Evolutionary conservation across 495 filamentous ascomycete genomes (phyloP).

Genomic region (Bombardia bombarda): DNA sequence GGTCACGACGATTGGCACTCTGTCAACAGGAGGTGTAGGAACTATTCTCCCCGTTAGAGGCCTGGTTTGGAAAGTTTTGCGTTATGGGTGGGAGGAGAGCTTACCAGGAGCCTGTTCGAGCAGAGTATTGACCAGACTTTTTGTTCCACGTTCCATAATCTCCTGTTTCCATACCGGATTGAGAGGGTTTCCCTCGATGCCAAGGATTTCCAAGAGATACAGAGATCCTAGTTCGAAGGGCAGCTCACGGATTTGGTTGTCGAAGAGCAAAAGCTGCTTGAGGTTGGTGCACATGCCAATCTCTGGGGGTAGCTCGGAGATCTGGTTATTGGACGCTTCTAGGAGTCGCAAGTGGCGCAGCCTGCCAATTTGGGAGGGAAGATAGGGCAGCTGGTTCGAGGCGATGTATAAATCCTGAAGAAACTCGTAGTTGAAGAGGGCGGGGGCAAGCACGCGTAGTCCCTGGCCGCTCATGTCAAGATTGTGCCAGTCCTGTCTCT

Average conservation of each 20-base stretch:
- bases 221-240: constrained; percentile 84
- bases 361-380: constrained; percentile 72
- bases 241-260: constrained; percentile 76
- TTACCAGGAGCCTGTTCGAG: constrained; percentile 77
- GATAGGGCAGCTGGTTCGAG: constrained; percentile 71
- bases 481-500: constrained; percentile 79
- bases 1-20: constrained; percentile 38
- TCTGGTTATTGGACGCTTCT: constrained; percentile 80
- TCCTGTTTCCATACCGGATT: constrained; percentile 62
- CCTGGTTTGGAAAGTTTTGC: too few relatives aligned
- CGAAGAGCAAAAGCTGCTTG: constrained; percentile 70
- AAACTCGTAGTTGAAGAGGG: constrained; percentile 79
- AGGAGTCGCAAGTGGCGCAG: constrained; percentile 71
- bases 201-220: constrained; percentile 76
- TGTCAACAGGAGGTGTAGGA: constrained; percentile 55
- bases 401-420: constrained; percentile 84
- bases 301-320: constrained; percentile 78
- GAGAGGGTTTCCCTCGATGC: constrained; percentile 86
- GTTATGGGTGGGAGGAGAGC: constrained; percentile 15
- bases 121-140: constrained; percentile 70
- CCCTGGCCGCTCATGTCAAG: constrained; percentile 93
- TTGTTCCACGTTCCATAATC: constrained; percentile 79
- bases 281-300: constrained; percentile 92
- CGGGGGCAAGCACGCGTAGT: constrained; percentile 65
- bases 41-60: too few relatives aligned